These are phyloP conservation scores for Polymyxa betae DNA, from an alignment of 208 protist species.

Conservation along the genomic window DNA sequence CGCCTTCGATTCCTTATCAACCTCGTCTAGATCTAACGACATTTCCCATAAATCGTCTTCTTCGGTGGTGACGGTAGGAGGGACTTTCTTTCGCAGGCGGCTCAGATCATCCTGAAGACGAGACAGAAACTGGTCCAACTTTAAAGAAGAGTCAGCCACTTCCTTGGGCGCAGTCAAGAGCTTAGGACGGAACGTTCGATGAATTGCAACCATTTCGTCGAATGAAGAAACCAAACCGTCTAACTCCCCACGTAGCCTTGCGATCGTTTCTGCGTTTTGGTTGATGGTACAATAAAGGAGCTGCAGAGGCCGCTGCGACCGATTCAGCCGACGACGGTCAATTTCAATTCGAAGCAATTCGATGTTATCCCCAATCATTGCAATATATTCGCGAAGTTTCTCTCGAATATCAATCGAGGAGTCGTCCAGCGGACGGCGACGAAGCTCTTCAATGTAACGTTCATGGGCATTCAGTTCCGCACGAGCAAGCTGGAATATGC, in stretches of 20 bases:
- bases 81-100: background rate
- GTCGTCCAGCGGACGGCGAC: background rate
- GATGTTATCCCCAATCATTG: background rate
- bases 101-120: background rate
- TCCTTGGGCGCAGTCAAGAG: background rate
- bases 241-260: background rate
- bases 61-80: background rate
- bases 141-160: background rate
- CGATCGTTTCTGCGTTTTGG: background rate
- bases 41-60: background rate
- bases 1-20: too few relatives aligned
- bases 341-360: background rate
- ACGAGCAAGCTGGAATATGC: background rate
- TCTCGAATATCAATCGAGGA: background rate
- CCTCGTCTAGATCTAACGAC: background rate
- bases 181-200: background rate
- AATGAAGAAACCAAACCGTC: background rate
- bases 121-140: background rate
- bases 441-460: background rate
- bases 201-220: background rate
- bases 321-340: background rate
- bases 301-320: background rate
- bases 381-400: background rate
- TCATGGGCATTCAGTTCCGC: background rate
- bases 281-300: background rate